Conservation (phyloP, 495 filamentous ascomycete species). For the Acidomyces sp. region DNA sequence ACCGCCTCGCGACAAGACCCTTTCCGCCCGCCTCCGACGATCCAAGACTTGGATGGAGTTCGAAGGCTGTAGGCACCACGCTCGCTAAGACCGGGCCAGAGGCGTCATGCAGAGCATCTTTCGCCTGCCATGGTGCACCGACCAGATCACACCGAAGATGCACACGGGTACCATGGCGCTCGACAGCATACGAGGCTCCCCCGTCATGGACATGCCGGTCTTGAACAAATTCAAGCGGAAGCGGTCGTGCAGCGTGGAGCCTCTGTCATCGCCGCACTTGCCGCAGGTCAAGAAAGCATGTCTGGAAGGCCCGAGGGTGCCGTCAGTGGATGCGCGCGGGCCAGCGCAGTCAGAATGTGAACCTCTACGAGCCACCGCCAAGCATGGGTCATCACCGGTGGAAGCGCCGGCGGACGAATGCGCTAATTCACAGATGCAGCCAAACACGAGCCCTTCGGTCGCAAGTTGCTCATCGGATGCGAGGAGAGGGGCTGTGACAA, state of each 20-base stretch:
- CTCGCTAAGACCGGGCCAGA: slow-evolving; percentile 10
- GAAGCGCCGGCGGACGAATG: no score
- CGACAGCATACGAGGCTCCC: slow-evolving; percentile 25
- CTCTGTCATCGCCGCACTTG: slow-evolving; percentile 13
- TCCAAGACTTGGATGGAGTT: slow-evolving; percentile 9
- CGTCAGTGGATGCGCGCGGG: not conserved
- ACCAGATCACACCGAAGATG: slow-evolving; percentile 20
- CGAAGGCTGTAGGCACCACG: slow-evolving; percentile 3
- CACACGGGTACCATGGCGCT: slow-evolving; percentile 22
- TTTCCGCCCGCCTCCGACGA: slow-evolving; percentile 5
- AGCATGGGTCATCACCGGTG: no score
- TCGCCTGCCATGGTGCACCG: slow-evolving; percentile 28
- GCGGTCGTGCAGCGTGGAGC: slow-evolving; percentile 23
- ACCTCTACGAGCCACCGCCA: no score
- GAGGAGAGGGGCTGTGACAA: no score
- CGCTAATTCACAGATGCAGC: no score
- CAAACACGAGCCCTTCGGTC: slow-evolving; percentile 1
- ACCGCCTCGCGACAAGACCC: slow-evolving; percentile 1
- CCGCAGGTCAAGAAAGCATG: slow-evolving; percentile 21
- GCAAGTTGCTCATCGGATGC: no score
- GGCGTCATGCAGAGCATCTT: slow-evolving; percentile 31
- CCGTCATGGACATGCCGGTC: slow-evolving; percentile 27
- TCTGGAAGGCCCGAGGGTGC: not conserved
- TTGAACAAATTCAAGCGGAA: slow-evolving; percentile 29
- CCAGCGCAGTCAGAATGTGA: not conserved